Evolutionary conservation across 2,329 filamentous ascomycete species (phyloP).

Genomic region (Beauveria medogensis): DNA sequence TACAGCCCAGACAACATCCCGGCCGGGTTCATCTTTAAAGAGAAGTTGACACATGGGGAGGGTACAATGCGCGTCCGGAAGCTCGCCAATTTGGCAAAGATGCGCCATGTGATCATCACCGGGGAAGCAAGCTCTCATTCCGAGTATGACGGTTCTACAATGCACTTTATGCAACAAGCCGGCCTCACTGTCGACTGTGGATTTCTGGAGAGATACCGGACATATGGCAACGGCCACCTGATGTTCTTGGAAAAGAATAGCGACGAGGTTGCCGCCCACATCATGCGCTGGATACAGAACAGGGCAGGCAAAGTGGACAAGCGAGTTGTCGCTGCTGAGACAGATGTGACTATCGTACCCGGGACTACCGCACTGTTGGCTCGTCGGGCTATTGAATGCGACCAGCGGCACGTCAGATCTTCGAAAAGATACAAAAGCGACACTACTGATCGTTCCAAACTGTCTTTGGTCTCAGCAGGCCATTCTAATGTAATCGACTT

Average conservation of each 20-base stretch:
- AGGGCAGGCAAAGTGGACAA: not conserved
- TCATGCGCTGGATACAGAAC: conserved; percentile 29
- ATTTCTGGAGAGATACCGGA: conserved; percentile 32
- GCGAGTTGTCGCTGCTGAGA: not conserved
- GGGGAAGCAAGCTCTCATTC: conserved; percentile 46
- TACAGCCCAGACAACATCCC: not conserved
- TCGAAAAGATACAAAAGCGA: not conserved
- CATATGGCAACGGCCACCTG: conserved; percentile 48
- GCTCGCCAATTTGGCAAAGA: conserved; percentile 38
- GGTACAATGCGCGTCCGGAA: conserved; percentile 20
- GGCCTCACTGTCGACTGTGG: conserved; percentile 37
- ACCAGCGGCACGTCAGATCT: not conserved
- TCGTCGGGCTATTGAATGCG: not conserved
- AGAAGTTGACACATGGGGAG: not conserved
- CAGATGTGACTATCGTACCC: not conserved
- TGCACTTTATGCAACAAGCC: conserved; percentile 43
- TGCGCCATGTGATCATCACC: conserved; percentile 43
- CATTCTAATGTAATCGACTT: not conserved
- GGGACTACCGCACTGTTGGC: not conserved
- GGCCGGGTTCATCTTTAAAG: not conserved
- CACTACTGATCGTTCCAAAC: not conserved
- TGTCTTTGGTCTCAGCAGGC: too few species aligned
- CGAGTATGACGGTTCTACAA: conserved; percentile 47
- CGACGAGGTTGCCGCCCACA: conserved; percentile 29
- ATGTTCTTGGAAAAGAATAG: conserved; percentile 47